Conservation (phyloP, 164 flowering plant species). For the Akebia trifoliata region DNA sequence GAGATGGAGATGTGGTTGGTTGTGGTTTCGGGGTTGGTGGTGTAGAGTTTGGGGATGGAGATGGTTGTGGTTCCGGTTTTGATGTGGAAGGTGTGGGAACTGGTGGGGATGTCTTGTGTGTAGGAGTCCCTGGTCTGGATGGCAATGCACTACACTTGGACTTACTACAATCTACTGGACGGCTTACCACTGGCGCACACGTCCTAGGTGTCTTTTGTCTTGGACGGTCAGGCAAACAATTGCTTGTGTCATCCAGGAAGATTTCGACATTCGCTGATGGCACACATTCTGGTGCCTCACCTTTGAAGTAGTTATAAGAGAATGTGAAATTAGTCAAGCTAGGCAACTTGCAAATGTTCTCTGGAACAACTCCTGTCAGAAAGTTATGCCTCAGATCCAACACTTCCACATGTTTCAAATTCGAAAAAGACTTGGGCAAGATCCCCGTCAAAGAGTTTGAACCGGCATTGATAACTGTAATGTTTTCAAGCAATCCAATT, state of each 20-base stretch:
- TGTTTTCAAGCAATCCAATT: constrained; percentile 29
- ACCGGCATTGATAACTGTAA: constrained; percentile 28
- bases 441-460: constrained; percentile 28
- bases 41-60: no score
- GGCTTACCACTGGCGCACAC: constrained; percentile 24
- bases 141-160: constrained; percentile 20
- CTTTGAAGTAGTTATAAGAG: constrained; percentile 36
- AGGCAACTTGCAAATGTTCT: constrained; percentile 29
- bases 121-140: not conserved
- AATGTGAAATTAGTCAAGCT: constrained; percentile 34
- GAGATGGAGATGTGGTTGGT: no score
- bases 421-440: constrained; percentile 25
- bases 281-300: constrained; percentile 26
- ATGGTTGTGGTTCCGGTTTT: no score
- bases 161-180: constrained; percentile 39
- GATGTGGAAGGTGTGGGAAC: no score
- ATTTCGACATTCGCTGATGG: constrained; percentile 4
- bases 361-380: constrained; percentile 36
- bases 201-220: constrained; percentile 25
- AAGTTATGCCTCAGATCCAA: constrained; percentile 31
- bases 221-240: constrained; percentile 35
- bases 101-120: no score
- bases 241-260: constrained; percentile 23
- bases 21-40: no score
- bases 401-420: constrained; percentile 21